A percentile compares a stretch with the other conserved stretches of the same genome.
Evolutionary conservation across 2,329 filamentous ascomycete genomes (phyloP).

Genomic region (Myriosclerotinia curreyana): DNA sequence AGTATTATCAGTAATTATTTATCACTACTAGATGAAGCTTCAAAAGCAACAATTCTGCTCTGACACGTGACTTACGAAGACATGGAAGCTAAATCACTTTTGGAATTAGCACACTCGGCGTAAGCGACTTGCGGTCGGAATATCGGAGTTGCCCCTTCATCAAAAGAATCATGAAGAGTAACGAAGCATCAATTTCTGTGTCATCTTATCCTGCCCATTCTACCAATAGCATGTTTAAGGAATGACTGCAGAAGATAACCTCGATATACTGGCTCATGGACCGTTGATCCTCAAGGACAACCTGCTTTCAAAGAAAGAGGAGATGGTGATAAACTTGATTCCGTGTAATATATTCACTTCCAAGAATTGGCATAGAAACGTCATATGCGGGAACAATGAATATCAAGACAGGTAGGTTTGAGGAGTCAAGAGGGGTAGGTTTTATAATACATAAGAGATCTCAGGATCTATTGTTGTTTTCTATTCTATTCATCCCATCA

Average conservation of each 20-base stretch:
- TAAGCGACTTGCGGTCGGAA: neutral
- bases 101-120: neutral
- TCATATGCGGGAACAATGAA: conserved; percentile 14
- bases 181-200: neutral
- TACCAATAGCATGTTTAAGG: neutral
- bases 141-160: conserved; percentile 1
- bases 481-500: neutral
- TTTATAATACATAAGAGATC: conserved; percentile 1
- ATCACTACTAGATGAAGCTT: too few species aligned
- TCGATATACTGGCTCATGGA: neutral
- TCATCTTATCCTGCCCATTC: neutral
- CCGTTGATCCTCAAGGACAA: neutral
- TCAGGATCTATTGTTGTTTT: neutral
- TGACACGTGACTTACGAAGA: neutral
- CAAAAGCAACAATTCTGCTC: too few species aligned
- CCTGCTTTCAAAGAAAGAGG: neutral
- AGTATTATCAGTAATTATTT: too few species aligned
- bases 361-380: conserved; percentile 13
- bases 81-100: neutral
- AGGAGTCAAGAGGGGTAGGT: neutral
- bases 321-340: conserved; percentile 11
- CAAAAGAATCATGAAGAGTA: neutral
- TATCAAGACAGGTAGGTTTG: conserved; percentile 4
- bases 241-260: neutral
- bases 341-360: conserved; percentile 14